Conservation (phyloP, 83 land plant species). For the Diphasiastrum complanatum region DNA sequence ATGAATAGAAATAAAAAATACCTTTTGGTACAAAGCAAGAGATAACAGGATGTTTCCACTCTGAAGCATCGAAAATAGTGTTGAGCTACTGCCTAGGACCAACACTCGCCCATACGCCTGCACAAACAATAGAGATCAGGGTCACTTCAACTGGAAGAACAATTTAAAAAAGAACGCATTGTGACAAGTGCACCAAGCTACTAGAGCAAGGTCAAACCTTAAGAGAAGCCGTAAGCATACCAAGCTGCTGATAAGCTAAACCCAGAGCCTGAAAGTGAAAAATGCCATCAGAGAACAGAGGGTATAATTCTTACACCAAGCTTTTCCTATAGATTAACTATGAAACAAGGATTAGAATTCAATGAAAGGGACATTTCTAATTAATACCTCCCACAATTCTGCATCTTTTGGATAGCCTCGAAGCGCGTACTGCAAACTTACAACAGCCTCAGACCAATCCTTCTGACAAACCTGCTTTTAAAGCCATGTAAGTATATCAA, state of each 20-base stretch:
- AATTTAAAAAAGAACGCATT: background rate
- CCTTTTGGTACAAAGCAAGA: slow-evolving; percentile 26
- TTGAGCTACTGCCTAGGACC: slow-evolving; percentile 8
- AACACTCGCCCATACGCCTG: slow-evolving; percentile 40
- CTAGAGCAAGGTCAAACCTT: slow-evolving; percentile 17
- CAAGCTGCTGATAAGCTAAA: slow-evolving; percentile 40
- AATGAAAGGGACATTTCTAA: background rate
- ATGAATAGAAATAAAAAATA: background rate
- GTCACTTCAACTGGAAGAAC: background rate
- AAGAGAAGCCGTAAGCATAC: slow-evolving; percentile 42
- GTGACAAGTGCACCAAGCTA: background rate
- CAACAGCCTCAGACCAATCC: slow-evolving; percentile 82
- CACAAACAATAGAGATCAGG: background rate
- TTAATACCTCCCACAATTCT: slow-evolving; percentile 75
- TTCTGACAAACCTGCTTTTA: slow-evolving; percentile 51
- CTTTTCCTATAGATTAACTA: background rate
- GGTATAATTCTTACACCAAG: background rate
- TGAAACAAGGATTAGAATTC: background rate
- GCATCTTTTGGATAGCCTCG: slow-evolving; percentile 81
- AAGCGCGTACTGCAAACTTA: slow-evolving; percentile 83
- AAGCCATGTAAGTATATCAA: too few species aligned
- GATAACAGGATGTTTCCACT: slow-evolving; percentile 32
- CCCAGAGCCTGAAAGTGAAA: slow-evolving; percentile 32
- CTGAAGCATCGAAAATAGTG: slow-evolving; percentile 28
- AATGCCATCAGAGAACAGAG: background rate